These are phyloP conservation scores for Datura wrightii DNA, from an alignment of 257 asterid species.

Conservation along the genomic window DNA sequence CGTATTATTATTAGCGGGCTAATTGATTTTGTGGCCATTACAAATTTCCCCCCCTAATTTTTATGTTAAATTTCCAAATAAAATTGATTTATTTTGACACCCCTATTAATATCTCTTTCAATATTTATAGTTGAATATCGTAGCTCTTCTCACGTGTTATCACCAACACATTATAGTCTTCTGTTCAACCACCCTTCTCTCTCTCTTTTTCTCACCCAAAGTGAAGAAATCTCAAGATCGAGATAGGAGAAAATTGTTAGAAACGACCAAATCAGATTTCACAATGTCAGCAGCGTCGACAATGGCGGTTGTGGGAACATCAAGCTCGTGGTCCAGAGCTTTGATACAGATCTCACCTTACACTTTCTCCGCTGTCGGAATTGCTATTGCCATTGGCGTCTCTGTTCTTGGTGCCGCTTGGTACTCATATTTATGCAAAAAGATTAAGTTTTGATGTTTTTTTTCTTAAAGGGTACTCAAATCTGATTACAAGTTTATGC, in stretches of 20 bases:
- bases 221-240: neutral
- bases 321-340: constrained; percentile 41
- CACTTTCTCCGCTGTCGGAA: constrained; percentile 43
- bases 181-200: neutral
- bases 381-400: constrained; percentile 44
- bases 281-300: constrained; percentile 25
- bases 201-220: neutral
- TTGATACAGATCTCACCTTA: constrained; percentile 41
- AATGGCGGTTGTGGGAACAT: constrained; percentile 27
- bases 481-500: constrained; percentile 9
- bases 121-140: too few species aligned
- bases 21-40: too few species aligned
- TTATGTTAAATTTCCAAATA: too few species aligned
- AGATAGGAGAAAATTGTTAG: neutral
- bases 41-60: too few species aligned
- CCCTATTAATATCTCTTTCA: too few species aligned
- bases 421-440: neutral
- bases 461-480: neutral
- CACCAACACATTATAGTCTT: neutral
- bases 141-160: constrained; percentile 13
- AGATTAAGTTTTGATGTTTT: neutral
- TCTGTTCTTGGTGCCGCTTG: constrained; percentile 47
- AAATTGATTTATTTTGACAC: too few species aligned
- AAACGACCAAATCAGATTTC: neutral
- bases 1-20: too few species aligned